These are phyloP conservation scores for Kalanchoe fedtschenkoi DNA, from an alignment of 164 flowering plant species.

Conservation along the genomic window DNA sequence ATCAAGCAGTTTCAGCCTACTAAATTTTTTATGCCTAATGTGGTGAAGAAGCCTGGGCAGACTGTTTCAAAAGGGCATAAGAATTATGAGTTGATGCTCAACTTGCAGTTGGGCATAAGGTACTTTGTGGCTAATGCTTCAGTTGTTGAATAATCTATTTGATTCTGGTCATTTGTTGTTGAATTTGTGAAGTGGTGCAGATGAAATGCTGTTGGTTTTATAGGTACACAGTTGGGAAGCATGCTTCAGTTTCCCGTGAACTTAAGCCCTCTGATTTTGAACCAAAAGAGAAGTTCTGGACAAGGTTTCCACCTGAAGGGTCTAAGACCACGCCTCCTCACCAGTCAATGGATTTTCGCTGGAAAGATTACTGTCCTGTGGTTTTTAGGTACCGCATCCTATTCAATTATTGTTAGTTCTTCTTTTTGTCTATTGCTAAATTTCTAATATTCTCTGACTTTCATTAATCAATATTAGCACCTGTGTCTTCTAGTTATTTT, in stretches of 20 bases:
- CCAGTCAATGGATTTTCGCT: constrained; percentile 33
- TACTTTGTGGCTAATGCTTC: neutral
- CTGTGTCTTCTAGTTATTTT: neutral
- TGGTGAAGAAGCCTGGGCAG: constrained; percentile 33
- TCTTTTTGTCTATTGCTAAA: neutral
- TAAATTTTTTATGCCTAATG: constrained; percentile 44
- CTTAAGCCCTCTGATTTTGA: constrained; percentile 9
- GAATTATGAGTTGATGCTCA: constrained; percentile 7
- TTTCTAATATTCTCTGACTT: neutral
- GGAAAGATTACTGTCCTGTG: constrained; percentile 61
- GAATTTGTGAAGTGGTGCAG: too few species aligned
- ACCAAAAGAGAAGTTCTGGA: constrained; percentile 9
- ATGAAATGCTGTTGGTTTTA: neutral
- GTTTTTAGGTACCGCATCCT: constrained; percentile 32
- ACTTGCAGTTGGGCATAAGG: constrained; percentile 9
- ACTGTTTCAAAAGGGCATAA: constrained; percentile 5
- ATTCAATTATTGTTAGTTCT: neutral
- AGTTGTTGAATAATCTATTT: neutral
- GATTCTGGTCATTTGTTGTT: neutral
- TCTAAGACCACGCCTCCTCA: constrained; percentile 44
- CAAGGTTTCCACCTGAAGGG: constrained; percentile 32
- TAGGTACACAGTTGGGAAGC: constrained; percentile 4
- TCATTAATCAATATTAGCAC: too few species aligned
- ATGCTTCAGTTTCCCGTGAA: neutral
- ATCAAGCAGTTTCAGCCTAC: constrained; percentile 26